Evolutionary conservation across 2,329 filamentous ascomycete genomes (phyloP), one percentile per base, ranked within the genome.

Genomic region (Ophiocordyceps polyrhachis-furcata): DNA sequence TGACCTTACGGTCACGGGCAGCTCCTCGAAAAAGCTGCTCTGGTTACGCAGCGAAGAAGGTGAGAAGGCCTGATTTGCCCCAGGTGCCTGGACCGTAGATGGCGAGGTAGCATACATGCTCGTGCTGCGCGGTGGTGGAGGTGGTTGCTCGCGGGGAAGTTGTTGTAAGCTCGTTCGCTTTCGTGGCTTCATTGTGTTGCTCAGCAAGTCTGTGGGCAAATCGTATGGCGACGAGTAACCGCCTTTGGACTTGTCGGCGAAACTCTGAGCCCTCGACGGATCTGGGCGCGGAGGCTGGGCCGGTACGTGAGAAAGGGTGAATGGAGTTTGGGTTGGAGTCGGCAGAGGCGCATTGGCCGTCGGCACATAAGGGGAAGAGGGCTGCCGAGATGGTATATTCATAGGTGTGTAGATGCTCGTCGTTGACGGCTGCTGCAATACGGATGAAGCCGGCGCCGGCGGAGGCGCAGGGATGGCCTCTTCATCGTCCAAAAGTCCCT

Each of bases 211-310:
- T 62, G 91, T 84, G 4, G 91, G 91, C 19, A 98, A 69, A 63
- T 98, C 93, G 55, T 95, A 98, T 0, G 91, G 91, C 19, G 89
- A 96, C 43, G 81, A 74, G 58, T 98, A 98, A 8, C 89, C 88
- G 46, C 84, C 84, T 62, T 93, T 96, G 3, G 85, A 68, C 60
- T 93, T 93, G 60, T 89, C 82, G 6, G 75, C 85, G 61, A 94
- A 98, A 61, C 89, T 96, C 58, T 93, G 78, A 1, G 76, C 69
- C 61, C 77, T 78, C 28, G 62, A 61, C 47, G 72, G 53, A 49
- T 71, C 65, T n/a, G 69, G 68, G 13, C 58, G 60, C 1, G 56
- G 52, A 25, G 58, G 56, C 29, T 61, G 56, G 1, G 61, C 63
- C 50, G 65, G 69, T 29, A 60, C 60, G 25, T 60, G 49, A 7